Evolutionary conservation across 176 grass and related monocot genomes (phyloP), one percentile per base, ranked within the genome.

Genomic region (Rhynchospora pubera): DNA sequence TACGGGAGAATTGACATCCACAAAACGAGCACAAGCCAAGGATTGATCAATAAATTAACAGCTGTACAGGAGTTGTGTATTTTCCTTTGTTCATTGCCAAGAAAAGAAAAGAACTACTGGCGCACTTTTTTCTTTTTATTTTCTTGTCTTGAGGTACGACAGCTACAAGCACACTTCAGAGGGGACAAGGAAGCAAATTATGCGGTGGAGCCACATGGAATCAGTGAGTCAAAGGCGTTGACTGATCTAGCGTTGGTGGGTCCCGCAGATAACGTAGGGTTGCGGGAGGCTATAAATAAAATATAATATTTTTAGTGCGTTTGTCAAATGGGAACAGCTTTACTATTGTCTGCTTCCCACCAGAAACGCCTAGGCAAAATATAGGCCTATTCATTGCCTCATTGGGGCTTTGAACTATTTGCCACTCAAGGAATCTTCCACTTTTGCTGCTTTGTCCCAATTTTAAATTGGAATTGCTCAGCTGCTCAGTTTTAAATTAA

Each of bases 291-390:
- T 65, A 10, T 80, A 71, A 67, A 82, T 42, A 44, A 87, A 19
- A 5, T 62, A 55, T 55, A 80, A 87, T 39, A 21, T 65, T 30
- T 64, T 5, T 32, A 26, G 70, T 89, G 60, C 32, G 80, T 73
- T 75, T 87, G 80, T 28, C 60, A 56, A 79, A 79, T 73, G 81
- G 83, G 84, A 89, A 86, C 83, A 82, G 68, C 83, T 85, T 88
- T 84, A 5, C 26, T 16, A 79, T 88, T 84, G 92, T 89, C 78
- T 72, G 87, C 83, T 88, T 91, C 80, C 83, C 87, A 84, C 75
- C 79, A 56, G n/a, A 48, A 87, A 77, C 45, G 85, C 69, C 43
- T 78, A 86, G 65, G 73, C 86, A 83, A 76, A 82, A 48, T n/a
- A n/a, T 87, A 61, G 57, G 87, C 32, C 65, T 77, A 89, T 82